These are phyloP conservation scores for Curvularia verruculosa DNA, from an alignment of 2,329 filamentous ascomycete species.

Conservation along the genomic window DNA sequence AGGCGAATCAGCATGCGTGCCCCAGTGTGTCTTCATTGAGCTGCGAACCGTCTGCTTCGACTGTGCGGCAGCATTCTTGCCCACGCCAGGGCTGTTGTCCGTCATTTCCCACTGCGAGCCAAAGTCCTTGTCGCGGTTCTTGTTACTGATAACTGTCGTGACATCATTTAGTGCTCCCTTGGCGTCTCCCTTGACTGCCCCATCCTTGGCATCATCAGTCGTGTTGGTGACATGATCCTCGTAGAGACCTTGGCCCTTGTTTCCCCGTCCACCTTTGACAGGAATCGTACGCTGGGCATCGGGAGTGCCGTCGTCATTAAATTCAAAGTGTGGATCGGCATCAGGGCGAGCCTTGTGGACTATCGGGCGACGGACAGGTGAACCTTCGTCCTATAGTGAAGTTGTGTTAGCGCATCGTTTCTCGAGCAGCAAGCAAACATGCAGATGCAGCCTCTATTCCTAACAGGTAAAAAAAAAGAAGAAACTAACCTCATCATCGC, in stretches of 20 bases:
- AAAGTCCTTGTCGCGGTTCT: conserved; percentile 77
- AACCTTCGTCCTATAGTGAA: conserved; percentile 58
- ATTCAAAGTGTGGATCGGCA: conserved; percentile 81
- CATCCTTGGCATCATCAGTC: conserved; percentile 26
- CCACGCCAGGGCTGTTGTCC: conserved; percentile 65
- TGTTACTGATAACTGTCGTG: conserved; percentile 74
- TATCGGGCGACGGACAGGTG: conserved; percentile 64
- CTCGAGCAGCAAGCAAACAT: conserved; percentile 2
- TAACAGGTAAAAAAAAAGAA: conserved; percentile 25
- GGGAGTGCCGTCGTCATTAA: conserved; percentile 74
- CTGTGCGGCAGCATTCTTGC: conserved; percentile 49
- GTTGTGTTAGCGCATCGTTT: conserved; percentile 26
- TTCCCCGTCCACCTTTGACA: conserved; percentile 60
- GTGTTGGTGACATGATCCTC: conserved; percentile 72
- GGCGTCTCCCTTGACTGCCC: neutral
- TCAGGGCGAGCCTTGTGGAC: conserved; percentile 75
- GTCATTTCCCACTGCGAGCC: conserved; percentile 77
- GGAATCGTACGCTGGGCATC: conserved; percentile 54
- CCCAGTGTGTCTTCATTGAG: conserved; percentile 56
- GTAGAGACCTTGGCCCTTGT: conserved; percentile 75
- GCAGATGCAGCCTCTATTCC: conserved; percentile 22
- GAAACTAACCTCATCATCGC: conserved; percentile 65
- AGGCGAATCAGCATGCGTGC: conserved; percentile 38
- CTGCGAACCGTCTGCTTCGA: conserved; percentile 63
- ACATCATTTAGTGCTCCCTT: conserved; percentile 65